Evolutionary conservation across 345 rosid species (phyloP), one percentile per base, ranked within the genome.

Genomic region (Toxicodendron radicans): DNA sequence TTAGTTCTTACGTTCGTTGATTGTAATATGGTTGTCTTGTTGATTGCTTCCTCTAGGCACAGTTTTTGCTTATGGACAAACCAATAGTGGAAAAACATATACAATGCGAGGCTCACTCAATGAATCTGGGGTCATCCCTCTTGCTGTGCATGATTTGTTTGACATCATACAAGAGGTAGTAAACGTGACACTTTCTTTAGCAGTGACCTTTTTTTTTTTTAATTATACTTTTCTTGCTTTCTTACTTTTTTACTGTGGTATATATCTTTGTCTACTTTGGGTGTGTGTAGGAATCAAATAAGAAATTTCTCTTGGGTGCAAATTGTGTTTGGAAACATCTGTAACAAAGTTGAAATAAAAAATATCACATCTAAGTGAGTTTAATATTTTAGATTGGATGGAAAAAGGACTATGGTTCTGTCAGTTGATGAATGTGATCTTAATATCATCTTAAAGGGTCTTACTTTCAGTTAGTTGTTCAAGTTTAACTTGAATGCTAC

Each of bases 11-110:
- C 38, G 13, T 9, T 58, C 35, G 2, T 24, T 8, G 8, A 58
- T 59, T 27, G 63, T 11, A 23, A 24, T 58, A 58, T 58, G 33
- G 14, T 24, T 14, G 0, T 51, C 12, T 51, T 51, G n/a, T 24
- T 71, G 33, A 12, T 57, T 14, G 35, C 63, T 62, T 54, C 2
- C 66, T 73, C 54, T 68, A 95, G 99, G 99, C 21, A 95, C 99
- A 12, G 97, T 95, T 51, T 95, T 95, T 85, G 99, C 97, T 24
- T 95, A 95, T 58, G 99, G 99, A 46, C 98, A 95, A 75, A 95
- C 99, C 8, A 92, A 92, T 49, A 95, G 98, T 54, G 99, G 98
- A 16, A 95, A 95, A 88, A 95, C 99, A 0, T 92, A 92, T 70
- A 95, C 99, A 10, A 95, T 95, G 99, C 88, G 99, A 58, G 99